Evolutionary conservation across 768 basidiomycete species (phyloP), one percentile per base, ranked within the genome.

Genomic region (Asterophora lycoperdoides): DNA sequence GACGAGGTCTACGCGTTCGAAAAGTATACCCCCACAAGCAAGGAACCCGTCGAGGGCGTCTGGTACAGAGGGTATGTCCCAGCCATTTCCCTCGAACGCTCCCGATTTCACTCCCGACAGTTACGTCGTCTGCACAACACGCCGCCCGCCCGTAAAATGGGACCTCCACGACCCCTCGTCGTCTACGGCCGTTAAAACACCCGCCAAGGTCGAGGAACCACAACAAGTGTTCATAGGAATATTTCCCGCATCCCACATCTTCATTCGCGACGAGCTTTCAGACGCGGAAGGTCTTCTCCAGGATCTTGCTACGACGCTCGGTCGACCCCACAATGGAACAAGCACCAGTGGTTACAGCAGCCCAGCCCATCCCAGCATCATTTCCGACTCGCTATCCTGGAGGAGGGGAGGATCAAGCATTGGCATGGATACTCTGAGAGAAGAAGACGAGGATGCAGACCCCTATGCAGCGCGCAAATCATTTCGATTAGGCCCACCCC

Each of bases 1-100:
- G 94, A 96, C 66, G 94, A 97, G 63, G 84, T 98, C 29, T 97
- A 97, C 68, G 93, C 93, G 14, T 97, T 97, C 60, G 95, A 98
- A 71, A 85, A 85, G 62, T 94, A 93, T 65, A 83, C 76, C 0
- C 84, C 86, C 9, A 73, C 73, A 43, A 76, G 72, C 49, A 88
- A 85, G 60, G 88, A 89, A 51, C 62, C 64, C 45, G 80, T 79
- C 10, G 87, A 89, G 47, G 85, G 84, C 15, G 67, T 83, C 13
- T 98, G 95, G 95, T 97, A 92, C 68, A 76, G 95, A 71, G 95
- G 95, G 89, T 96, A 65, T 66, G 89, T 55, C 26, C 56, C 32
- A 18, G 20, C 29, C 23, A 36, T 40, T 33, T 45, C 23, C 20
- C 28, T 42, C 44, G 55, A 46, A 20, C 49, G 19, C 20, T 38